A percentile compares a stretch with the other conserved stretches of the same genome.
Conservation (phyloP, 1,284 basidiomycete genomes). For the Salmacisia buchloeana region DNA sequence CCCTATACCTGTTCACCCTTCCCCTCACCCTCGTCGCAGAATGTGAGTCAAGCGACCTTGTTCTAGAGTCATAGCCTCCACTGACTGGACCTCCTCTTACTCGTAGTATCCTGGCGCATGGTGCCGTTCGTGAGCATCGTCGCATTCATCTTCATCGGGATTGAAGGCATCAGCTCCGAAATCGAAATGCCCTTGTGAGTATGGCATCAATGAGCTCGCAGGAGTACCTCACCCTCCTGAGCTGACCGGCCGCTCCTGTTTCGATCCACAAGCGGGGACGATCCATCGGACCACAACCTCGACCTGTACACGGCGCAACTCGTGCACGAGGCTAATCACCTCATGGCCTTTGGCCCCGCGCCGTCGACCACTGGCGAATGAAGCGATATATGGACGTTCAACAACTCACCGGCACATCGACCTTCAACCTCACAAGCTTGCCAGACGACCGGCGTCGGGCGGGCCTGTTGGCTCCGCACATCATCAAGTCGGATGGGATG, state of each 20-base stretch:
- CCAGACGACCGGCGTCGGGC: too few species aligned
- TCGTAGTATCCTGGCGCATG: conserved; percentile 61
- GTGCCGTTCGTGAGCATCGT: conserved; percentile 67
- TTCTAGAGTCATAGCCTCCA: not conserved
- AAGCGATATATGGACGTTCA: too few species aligned
- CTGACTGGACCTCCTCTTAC: not conserved
- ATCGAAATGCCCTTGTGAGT: conserved; percentile 70
- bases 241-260: not conserved
- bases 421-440: too few species aligned
- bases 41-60: conserved; percentile 52
- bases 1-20: conserved; percentile 75
- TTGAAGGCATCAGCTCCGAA: conserved; percentile 85
- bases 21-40: conserved; percentile 75
- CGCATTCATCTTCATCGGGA: conserved; percentile 82
- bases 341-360: not conserved
- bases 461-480: too few species aligned
- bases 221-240: not conserved
- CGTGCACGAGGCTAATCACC: not conserved
- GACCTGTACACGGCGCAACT: not conserved
- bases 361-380: not conserved
- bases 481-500: too few species aligned
- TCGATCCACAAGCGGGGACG: not conserved
- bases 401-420: too few species aligned
- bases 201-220: not conserved
- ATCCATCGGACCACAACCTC: conserved; percentile 7